These are phyloP conservation scores for Penicillium samsonianum DNA, from an alignment of 495 filamentous ascomycete genomes.

Conservation along the genomic window DNA sequence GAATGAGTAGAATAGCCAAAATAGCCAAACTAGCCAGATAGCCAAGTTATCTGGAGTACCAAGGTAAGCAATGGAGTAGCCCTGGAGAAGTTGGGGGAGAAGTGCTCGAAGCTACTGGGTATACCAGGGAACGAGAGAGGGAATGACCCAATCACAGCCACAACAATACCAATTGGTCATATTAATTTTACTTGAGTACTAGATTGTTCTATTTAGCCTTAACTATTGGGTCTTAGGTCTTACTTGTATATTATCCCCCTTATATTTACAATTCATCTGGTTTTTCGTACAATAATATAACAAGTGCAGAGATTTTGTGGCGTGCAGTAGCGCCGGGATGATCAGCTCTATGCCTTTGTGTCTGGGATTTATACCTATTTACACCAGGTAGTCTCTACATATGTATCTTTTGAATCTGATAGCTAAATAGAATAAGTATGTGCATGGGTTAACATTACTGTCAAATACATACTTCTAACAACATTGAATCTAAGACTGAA, in stretches of 20 bases:
- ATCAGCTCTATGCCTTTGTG: constrained; percentile 9
- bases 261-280: neutral
- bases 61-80: no score
- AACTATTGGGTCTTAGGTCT: no score
- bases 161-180: constrained; percentile 12
- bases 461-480: neutral
- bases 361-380: neutral
- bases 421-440: neutral
- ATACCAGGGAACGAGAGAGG: constrained; percentile 8
- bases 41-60: neutral
- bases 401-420: no score
- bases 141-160: constrained; percentile 7
- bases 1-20: no score
- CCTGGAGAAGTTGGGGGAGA: constrained; percentile 1
- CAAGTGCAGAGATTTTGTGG: constrained; percentile 15
- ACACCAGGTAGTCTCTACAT: no score
- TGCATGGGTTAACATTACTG: neutral
- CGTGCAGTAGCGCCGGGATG: constrained; percentile 17
- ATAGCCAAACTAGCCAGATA: no score
- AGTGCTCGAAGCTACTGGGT: constrained; percentile 11
- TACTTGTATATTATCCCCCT: neutral
- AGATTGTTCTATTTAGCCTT: no score
- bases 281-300: neutral
- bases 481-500: neutral
- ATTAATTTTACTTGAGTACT: neutral